A percentile compares a stretch with the other conserved stretches of the same genome.
Conservation (phyloP, 163 green algal species). For the Scenedesmus sp. region DNA sequence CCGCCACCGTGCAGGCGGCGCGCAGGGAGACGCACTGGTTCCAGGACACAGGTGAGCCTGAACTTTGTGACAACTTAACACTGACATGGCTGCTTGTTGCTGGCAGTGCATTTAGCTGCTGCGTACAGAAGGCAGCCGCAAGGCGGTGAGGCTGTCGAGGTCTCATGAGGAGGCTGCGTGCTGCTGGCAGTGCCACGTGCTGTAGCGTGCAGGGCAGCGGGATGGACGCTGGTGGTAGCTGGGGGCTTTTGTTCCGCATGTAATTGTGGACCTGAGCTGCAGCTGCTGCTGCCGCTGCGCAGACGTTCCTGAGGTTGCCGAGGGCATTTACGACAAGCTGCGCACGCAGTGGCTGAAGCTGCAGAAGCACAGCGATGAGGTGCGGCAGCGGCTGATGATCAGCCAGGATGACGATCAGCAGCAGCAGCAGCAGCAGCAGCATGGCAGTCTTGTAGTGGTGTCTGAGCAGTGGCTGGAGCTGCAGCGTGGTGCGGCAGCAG, state of each 20-base stretch:
- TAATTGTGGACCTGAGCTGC: too few species aligned
- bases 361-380: constrained; percentile 14
- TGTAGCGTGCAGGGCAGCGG: too few species aligned
- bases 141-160: too few species aligned
- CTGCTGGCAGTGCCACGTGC: too few species aligned
- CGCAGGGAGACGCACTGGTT: constrained; percentile 20
- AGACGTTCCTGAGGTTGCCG: neutral
- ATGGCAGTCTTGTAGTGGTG: neutral
- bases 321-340: constrained; percentile 25
- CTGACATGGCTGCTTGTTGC: too few species aligned
- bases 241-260: too few species aligned
- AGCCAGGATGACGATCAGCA: neutral
- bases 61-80: too few species aligned
- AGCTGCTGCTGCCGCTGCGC: neutral
- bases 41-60: neutral
- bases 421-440: neutral
- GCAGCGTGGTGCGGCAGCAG: neutral
- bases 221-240: too few species aligned
- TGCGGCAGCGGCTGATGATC: neutral
- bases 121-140: too few species aligned
- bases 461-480: neutral
- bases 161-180: too few species aligned
- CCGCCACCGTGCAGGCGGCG: neutral
- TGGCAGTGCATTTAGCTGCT: too few species aligned
- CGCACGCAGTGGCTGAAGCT: constrained; percentile 26